Percentiles rank a stretch among this genome's conserved stretches.
These are phyloP conservation scores for Solanum okadae DNA, from an alignment of 257 asterid genomes.

Conservation along the genomic window DNA sequence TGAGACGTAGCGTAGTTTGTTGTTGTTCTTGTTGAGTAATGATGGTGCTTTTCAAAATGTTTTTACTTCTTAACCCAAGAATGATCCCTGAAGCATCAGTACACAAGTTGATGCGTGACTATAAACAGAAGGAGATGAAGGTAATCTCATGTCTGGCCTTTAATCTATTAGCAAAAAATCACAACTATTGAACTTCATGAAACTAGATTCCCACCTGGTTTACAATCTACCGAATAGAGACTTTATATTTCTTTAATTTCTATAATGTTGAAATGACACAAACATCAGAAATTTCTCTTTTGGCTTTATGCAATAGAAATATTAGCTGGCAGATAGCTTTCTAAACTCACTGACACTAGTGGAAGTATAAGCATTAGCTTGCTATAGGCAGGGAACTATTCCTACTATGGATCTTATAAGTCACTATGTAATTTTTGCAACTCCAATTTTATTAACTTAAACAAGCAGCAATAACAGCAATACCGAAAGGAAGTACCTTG, in stretches of 20 bases:
- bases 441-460: neutral
- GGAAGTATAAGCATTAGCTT: neutral
- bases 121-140: neutral
- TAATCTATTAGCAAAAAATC: neutral
- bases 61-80: neutral
- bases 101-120: neutral
- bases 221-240: neutral
- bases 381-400: neutral
- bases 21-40: neutral
- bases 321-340: neutral
- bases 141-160: neutral
- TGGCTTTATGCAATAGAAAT: neutral
- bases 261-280: neutral
- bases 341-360: neutral
- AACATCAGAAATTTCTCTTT: neutral
- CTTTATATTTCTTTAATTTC: neutral
- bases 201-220: neutral
- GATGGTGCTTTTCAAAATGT: neutral
- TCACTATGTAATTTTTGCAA: neutral
- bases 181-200: neutral
- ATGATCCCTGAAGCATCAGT: neutral
- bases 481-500: constrained; percentile 44
- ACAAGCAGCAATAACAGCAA: neutral
- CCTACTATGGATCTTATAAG: neutral
- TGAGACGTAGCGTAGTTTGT: neutral